phyloP scores from a whole-genome alignment of 768 basidiomycete species.

The Podaxis carcinomalis region DNA sequence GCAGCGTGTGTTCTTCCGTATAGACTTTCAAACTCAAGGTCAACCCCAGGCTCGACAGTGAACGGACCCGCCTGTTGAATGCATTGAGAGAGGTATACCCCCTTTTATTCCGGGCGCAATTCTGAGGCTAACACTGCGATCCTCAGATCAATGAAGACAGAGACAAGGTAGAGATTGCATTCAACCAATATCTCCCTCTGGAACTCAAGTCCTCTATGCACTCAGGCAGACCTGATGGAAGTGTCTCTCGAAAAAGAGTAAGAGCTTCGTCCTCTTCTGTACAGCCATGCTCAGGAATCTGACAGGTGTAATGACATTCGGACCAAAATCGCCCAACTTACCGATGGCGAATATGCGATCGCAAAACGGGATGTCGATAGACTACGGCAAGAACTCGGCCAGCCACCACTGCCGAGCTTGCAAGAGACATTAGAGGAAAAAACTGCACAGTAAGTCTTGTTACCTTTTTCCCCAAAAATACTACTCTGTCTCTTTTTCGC shows the following conservation, averaged over 20 bases:
- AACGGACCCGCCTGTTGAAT: constrained; percentile 63
- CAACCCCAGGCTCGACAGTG: constrained; percentile 62
- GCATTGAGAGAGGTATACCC: constrained; percentile 61
- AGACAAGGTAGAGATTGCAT: constrained; percentile 46
- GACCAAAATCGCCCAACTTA: constrained; percentile 58
- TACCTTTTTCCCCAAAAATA: neutral
- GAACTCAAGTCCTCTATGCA: constrained; percentile 9
- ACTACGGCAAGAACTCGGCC: constrained; percentile 71
- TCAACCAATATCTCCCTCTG: constrained; percentile 8
- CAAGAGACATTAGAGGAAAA: constrained; percentile 75
- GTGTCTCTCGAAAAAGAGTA: constrained; percentile 68
- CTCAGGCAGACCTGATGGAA: constrained; percentile 64
- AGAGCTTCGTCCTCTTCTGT: constrained; percentile 17
- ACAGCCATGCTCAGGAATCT: constrained; percentile 1
- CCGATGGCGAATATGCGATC: constrained; percentile 71
- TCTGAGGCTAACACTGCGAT: constrained; percentile 6
- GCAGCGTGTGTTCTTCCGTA: neutral
- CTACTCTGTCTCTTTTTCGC: neutral
- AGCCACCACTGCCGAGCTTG: constrained; percentile 66
- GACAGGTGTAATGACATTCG: constrained; percentile 64
- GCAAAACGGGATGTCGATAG: constrained; percentile 77
- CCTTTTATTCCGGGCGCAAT: neutral
- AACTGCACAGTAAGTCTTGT: constrained; percentile 39
- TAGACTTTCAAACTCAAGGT: neutral
- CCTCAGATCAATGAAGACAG: constrained; percentile 75